Percentiles rank a stretch among this genome's conserved stretches.
Conservation (phyloP, 108 stramenopile species). For the Skeletonema grethae region DNA sequence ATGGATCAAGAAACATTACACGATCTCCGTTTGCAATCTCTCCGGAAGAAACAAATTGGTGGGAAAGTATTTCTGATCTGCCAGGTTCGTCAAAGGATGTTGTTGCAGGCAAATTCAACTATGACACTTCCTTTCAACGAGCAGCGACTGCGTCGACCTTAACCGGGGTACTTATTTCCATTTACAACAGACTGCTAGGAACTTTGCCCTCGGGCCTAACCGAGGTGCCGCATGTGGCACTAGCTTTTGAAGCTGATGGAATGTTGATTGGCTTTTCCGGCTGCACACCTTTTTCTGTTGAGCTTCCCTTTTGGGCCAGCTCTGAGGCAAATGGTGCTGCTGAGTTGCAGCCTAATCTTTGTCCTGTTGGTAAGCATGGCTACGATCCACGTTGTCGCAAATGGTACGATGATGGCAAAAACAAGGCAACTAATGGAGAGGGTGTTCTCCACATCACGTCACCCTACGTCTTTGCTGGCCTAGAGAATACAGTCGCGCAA, state of each 20-base stretch:
- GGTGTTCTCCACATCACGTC: conserved; percentile 20
- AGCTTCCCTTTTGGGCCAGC: conserved; percentile 36
- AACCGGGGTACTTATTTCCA: conserved; percentile 39
- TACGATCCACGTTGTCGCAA: conserved; percentile 56
- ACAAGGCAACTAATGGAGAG: conserved; percentile 15
- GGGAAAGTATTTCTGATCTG: conserved; percentile 25
- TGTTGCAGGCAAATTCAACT: conserved; percentile 34
- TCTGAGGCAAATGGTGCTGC: conserved; percentile 48
- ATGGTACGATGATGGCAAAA: conserved; percentile 46
- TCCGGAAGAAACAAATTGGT: conserved; percentile 57
- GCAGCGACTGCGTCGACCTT: conserved; percentile 48
- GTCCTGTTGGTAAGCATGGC: conserved; percentile 59
- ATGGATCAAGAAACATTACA: conserved; percentile 36
- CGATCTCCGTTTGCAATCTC: conserved; percentile 29
- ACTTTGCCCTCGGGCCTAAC: neutral
- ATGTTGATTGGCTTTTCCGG: conserved; percentile 50
- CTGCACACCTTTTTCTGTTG: conserved; percentile 34
- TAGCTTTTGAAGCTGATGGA: conserved; percentile 60
- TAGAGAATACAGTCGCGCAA: neutral
- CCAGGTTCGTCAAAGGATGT: conserved; percentile 35
- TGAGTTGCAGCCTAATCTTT: conserved; percentile 46
- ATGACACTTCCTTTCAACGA: conserved; percentile 57
- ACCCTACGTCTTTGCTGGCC: conserved; percentile 32
- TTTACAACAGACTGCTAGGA: conserved; percentile 54
- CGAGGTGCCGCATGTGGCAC: conserved; percentile 1